Base-by-base conservation (phyloP, 805 yeast genomes). In the Soucietia sequanensis region DNA sequence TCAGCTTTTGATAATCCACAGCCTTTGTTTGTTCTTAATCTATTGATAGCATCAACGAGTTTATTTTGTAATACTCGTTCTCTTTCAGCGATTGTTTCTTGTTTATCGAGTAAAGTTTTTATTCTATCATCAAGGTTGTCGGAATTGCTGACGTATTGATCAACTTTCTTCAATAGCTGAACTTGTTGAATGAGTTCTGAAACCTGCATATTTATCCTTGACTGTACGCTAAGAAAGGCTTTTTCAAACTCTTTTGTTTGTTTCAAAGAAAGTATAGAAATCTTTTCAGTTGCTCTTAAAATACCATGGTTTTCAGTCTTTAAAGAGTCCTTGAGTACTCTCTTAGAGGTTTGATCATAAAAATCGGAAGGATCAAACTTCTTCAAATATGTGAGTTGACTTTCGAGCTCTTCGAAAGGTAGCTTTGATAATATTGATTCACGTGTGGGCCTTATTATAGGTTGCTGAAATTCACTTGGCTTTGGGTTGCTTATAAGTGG, bases 1-100 rank as follows among this genome's bases (percentile, higher is more conserved):
- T 68, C 74, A 15, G 58, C 54, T 1, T 45, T 37, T 1, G 71
- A 61, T 18, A 68, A 44, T 22, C 24, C 8, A 22, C 11, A 4
- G 24, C 11, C 12, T 22, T 16, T 14, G 4, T 16, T n/a, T 24
- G 16, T 10, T n/a, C 13, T 12, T 24, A 14, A 10, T 24, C 13
- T 16, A 24, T 16, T 24, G 14, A 24, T 5, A 24, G 14, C 9
- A 21, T 21, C 10, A 8, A 21, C 10, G 7, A 8, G 23, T 10
- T 21, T 21, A 10, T 10, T 21, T 7, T 8, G 23, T 10, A 7
- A 8, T 21, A 8, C 23, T 21, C 10, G 23, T 21, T 8, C 7
- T 7, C 9, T 10, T 21, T 21, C 10, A 7, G 10, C 9, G 7
- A 7, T 21, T 8, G 23, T 8, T 21, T 21, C 23, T 21, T 8